Base-by-base conservation (phyloP, 2,329 filamentous ascomycete species). In the Graphilbum ipis-grandicollis region DNA sequence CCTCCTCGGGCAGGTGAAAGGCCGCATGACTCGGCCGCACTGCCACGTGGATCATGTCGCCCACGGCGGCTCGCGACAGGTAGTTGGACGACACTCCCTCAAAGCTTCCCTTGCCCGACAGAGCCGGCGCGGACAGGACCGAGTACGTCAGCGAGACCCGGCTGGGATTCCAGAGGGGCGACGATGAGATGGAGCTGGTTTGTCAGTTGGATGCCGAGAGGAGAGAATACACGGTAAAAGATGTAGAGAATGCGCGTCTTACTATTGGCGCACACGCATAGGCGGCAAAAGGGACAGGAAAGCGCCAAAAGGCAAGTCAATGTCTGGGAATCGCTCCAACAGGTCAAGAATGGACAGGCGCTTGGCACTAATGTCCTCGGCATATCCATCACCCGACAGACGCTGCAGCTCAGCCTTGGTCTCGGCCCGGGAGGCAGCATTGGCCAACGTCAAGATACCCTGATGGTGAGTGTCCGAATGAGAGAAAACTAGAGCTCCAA, bases 301-400 rank as follows among this genome's bases (percentile, higher is more conserved):
- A 9, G 65, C 56, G 3, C 62, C 62, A 17, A 82, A 59, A 0
- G 74, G 59, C 0, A 80, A 52, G 1, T 63, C 51, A 17, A 75
- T 60, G 0, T 55, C 50, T 0, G 65, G 59, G 46, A 68, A 68
- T 12, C 63, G 60, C 45, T 75, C 70, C 1, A 81, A 60, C 2
- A 88, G 60, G 42, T 85, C 77, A 7, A 88, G 60, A 1, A 79
- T 56, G 0, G 74, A 77, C 17, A 74, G 57, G 9, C 69, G 66
- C 46, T 75, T 77, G n/a, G 56, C 51, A 13, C 59, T 55, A 34
- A 74, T 55, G 14, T 68, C 58, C 1, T 57, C 49, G 2, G 60
- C 50, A 48, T 71, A 74, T 25, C 8, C 23, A 9, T 63, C 59
- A 2, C 60, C 58, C 0, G 62, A 55, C 2, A 76, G 59, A 12